These are phyloP conservation scores for Corynascus novoguineensis DNA, from an alignment of 495 filamentous ascomycete genomes.

Conservation along the genomic window DNA sequence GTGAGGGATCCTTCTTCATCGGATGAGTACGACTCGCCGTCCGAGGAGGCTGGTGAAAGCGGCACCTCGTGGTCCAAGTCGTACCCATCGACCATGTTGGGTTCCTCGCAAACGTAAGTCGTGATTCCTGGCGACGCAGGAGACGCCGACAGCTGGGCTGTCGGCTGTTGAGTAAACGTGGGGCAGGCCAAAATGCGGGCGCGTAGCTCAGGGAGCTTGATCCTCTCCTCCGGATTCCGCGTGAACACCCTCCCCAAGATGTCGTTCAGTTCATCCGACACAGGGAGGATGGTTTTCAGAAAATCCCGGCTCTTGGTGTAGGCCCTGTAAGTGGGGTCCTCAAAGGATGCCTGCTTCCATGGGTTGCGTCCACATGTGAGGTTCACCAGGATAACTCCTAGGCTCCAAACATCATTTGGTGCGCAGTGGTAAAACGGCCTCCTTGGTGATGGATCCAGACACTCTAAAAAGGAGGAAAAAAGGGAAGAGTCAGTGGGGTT, in stretches of 20 bases:
- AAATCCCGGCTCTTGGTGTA: constrained; percentile 83
- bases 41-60: constrained; percentile 39
- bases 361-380: constrained; percentile 97
- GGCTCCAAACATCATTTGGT: constrained; percentile 96
- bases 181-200: constrained; percentile 70
- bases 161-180: constrained; percentile 57
- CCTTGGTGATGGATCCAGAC: constrained; percentile 77
- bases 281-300: constrained; percentile 84
- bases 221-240: constrained; percentile 75
- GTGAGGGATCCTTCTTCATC: constrained; percentile 43
- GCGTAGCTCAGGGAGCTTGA: constrained; percentile 77
- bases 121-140: constrained; percentile 36
- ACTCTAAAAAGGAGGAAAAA: constrained; percentile 56
- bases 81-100: constrained; percentile 33
- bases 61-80: constrained; percentile 33
- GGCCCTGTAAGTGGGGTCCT: constrained; percentile 93
- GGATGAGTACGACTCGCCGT: constrained; percentile 43
- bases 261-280: constrained; percentile 83
- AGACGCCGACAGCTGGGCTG: constrained; percentile 30
- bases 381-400: constrained; percentile 96
- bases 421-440: constrained; percentile 83
- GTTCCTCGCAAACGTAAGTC: constrained; percentile 43
- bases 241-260: constrained; percentile 90
- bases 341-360: constrained; percentile 89
- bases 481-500: constrained; percentile 6